These are phyloP conservation scores for Coffea humblotiana DNA, from an alignment of 305 asterid species.

Conservation along the genomic window DNA sequence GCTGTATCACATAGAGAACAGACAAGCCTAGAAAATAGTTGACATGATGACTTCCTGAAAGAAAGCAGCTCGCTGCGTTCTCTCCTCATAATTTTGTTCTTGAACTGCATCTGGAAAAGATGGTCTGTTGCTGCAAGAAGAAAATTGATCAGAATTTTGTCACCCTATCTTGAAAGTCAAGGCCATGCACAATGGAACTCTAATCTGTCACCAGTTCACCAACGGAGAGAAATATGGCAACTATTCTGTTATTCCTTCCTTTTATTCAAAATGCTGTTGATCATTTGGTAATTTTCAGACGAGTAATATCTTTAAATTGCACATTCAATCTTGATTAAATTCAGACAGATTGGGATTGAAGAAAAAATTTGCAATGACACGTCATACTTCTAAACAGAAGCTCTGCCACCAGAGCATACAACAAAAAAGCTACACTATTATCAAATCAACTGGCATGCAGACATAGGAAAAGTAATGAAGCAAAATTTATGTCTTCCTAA, in stretches of 20 bases:
- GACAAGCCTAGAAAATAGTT: conserved; percentile 45
- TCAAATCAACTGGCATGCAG: too few relatives aligned
- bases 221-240: background rate
- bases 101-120: conserved; percentile 35
- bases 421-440: too few relatives aligned
- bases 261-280: background rate
- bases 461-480: too few relatives aligned
- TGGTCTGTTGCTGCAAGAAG: conserved; percentile 37
- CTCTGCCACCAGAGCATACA: too few relatives aligned
- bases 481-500: too few relatives aligned
- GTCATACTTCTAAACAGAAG: too few relatives aligned
- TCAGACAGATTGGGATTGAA: too few relatives aligned
- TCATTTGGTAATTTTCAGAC: background rate
- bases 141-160: background rate
- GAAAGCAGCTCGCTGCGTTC: conserved; percentile 49
- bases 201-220: too few relatives aligned
- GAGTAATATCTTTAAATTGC: background rate
- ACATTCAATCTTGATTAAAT: background rate
- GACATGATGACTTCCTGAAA: conserved; percentile 59
- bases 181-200: too few relatives aligned
- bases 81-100: conserved; percentile 46
- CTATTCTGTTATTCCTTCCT: background rate
- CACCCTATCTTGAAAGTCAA: conserved; percentile 3
- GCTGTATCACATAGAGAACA: background rate
- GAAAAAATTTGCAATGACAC: too few relatives aligned